These are phyloP conservation scores for Nicotiana tomentosiformis DNA, from an alignment of 257 asterid species.

Conservation along the genomic window DNA sequence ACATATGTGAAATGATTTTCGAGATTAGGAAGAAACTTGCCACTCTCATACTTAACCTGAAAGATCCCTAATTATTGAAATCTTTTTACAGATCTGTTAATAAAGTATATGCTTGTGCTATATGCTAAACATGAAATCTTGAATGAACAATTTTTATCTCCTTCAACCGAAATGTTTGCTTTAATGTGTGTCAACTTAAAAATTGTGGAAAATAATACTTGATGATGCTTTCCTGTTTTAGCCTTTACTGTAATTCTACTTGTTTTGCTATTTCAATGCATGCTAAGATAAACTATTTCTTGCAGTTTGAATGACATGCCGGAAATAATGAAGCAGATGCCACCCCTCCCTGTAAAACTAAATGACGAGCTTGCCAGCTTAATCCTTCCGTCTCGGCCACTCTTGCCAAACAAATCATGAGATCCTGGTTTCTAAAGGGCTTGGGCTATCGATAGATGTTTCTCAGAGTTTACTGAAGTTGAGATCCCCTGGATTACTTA, in stretches of 20 bases:
- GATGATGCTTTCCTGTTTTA: neutral
- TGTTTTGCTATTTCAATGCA: neutral
- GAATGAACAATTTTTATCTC: neutral
- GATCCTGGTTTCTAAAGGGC: constrained; percentile 3
- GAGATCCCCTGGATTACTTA: constrained; percentile 3
- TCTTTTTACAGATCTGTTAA: neutral
- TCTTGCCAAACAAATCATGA: constrained; percentile 39
- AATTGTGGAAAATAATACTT: neutral
- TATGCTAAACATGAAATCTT: neutral
- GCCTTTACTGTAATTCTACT: neutral
- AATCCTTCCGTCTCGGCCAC: constrained; percentile 45
- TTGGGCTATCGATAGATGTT: constrained; percentile 12
- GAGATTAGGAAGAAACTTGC: neutral
- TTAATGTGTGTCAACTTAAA: neutral
- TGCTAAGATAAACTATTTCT: constrained; percentile 16
- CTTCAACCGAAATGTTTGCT: neutral
- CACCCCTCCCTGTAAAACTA: constrained; percentile 80
- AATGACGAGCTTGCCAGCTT: constrained; percentile 69
- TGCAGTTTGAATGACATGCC: constrained; percentile 66
- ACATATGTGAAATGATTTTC: neutral
- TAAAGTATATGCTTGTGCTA: neutral
- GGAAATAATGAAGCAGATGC: constrained; percentile 83
- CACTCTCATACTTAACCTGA: neutral
- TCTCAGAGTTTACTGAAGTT: constrained; percentile 8
- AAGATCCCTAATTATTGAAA: neutral